phyloP scores from a whole-genome alignment of 345 rosid genomes.

The Gossypium raimondii region DNA sequence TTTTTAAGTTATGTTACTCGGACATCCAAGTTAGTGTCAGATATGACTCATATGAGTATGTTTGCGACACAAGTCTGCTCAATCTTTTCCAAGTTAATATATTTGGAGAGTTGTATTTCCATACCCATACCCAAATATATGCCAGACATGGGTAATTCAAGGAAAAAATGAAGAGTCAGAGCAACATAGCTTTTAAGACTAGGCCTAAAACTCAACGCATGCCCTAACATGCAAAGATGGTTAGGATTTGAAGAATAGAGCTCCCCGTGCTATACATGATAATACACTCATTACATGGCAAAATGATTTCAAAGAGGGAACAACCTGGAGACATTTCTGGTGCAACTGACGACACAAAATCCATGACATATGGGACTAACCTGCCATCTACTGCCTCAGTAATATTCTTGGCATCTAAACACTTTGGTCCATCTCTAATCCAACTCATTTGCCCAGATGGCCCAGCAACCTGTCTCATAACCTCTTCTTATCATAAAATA shows the following conservation, averaged over 20 bases:
- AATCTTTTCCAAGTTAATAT: not conserved
- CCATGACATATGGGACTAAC: slow-evolving; percentile 25
- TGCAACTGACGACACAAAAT: slow-evolving; percentile 1
- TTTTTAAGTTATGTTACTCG: not conserved
- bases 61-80: not conserved
- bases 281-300: not conserved
- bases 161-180: not conserved
- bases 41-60: not conserved
- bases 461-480: slow-evolving; percentile 40
- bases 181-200: not conserved
- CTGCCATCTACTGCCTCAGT: slow-evolving; percentile 49
- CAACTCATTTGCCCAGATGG: slow-evolving; percentile 64
- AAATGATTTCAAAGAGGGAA: not conserved
- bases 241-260: not conserved
- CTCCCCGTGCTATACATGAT: not conserved
- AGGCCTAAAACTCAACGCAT: not conserved
- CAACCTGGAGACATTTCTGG: not conserved
- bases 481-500: not conserved
- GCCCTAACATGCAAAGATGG: slow-evolving; percentile 6
- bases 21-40: not conserved
- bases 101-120: not conserved
- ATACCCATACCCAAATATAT: not conserved
- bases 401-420: slow-evolving; percentile 50
- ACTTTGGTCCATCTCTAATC: slow-evolving; percentile 54
- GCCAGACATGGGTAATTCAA: not conserved